phyloP scores from a whole-genome alignment of 257 asterid genomes.

The Solanum chiquidenum region DNA sequence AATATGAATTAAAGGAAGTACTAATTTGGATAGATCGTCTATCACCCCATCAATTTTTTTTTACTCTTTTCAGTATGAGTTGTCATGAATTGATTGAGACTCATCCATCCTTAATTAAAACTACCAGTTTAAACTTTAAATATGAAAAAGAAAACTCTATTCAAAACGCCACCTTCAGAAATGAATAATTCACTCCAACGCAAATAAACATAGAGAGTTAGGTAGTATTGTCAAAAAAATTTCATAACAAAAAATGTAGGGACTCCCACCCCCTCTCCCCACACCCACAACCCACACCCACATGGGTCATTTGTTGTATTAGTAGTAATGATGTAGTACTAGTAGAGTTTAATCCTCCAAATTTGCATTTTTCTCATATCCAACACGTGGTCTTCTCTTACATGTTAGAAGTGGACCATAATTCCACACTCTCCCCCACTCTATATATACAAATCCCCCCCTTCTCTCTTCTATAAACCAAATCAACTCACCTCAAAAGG shows the following conservation, averaged over 20 bases:
- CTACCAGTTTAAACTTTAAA: accelerated
- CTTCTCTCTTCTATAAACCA: background rate
- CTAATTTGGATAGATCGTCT: background rate
- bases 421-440: slow-evolving; percentile 6
- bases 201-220: background rate
- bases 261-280: background rate
- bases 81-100: too few relatives aligned
- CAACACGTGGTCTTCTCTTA: slow-evolving; percentile 72
- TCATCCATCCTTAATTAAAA: background rate
- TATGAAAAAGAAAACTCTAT: too few relatives aligned
- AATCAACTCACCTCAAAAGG: background rate
- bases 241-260: background rate
- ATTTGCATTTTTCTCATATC: slow-evolving; percentile 18
- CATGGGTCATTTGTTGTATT: background rate
- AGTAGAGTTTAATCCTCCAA: background rate
- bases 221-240: background rate
- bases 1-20: too few relatives aligned
- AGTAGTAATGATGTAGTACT: background rate
- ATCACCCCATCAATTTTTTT: background rate
- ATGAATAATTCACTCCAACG: too few relatives aligned
- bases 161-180: accelerated
- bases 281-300: background rate
- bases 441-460: background rate
- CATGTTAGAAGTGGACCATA: slow-evolving; percentile 37
- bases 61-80: accelerated